phyloP scores from a whole-genome alignment of 208 protist species.

The Leishmania arabica region DNA sequence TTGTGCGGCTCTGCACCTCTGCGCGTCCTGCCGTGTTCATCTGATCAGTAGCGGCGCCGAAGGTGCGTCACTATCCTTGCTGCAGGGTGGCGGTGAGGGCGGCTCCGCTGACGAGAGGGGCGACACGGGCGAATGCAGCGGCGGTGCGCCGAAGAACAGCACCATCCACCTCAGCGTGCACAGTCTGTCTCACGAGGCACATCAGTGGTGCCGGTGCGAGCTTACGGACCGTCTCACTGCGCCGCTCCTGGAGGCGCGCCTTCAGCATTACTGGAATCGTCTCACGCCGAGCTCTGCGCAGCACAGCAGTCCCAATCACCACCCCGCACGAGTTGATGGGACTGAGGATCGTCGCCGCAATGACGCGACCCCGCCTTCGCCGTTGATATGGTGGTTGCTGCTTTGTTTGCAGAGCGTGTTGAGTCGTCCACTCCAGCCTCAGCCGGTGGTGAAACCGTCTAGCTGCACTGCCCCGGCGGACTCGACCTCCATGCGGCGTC shows the following conservation, averaged over 20 bases:
- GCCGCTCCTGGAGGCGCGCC: constrained; percentile 11
- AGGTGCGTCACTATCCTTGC: neutral
- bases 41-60: neutral
- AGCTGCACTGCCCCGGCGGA: neutral
- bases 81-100: neutral
- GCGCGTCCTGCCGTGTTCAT: neutral
- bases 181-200: constrained; percentile 10
- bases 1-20: constrained; percentile 17
- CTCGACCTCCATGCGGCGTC: neutral
- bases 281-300: neutral
- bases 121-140: neutral
- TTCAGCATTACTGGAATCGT: constrained; percentile 21
- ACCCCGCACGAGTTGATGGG: neutral
- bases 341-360: no score
- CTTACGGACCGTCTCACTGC: constrained; percentile 16
- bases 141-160: neutral
- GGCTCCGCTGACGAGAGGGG: neutral
- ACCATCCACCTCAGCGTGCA: neutral
- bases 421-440: constrained; percentile 4
- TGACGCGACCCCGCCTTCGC: neutral
- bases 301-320: neutral
- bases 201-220: constrained; percentile 16
- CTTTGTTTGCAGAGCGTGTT: constrained; percentile 16
- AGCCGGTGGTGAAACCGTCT: neutral
- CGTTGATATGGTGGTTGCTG: constrained; percentile 29